Evolutionary conservation across 805 yeast genomes (phyloP).

Genomic region (Hermanozyma aechmeae): DNA sequence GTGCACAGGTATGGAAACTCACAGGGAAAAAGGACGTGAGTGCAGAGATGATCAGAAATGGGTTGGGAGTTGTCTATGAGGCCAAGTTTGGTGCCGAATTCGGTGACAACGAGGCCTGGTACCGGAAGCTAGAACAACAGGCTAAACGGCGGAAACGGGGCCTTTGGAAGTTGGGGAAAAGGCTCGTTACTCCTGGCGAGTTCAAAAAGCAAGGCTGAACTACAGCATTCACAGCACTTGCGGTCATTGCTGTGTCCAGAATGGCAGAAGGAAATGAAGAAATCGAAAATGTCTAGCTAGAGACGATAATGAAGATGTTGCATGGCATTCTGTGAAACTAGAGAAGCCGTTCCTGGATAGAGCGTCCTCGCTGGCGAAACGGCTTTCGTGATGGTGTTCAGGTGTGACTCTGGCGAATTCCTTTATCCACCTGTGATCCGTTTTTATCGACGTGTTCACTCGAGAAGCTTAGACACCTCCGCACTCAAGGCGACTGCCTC

Average conservation of each 20-base stretch:
- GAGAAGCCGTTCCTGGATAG: too few relatives aligned
- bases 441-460: slow-evolving; percentile 2
- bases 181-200: slow-evolving; percentile 66
- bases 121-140: slow-evolving; percentile 46
- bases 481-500: slow-evolving; percentile 20
- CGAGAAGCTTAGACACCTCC: slow-evolving; percentile 19
- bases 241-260: too few relatives aligned
- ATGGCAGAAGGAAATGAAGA: too few relatives aligned
- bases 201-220: too few relatives aligned
- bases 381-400: too few relatives aligned
- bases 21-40: slow-evolving; percentile 71
- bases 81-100: slow-evolving; percentile 75
- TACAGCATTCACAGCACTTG: too few relatives aligned
- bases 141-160: slow-evolving; percentile 57
- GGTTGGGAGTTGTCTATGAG: slow-evolving; percentile 85
- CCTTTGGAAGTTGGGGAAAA: slow-evolving; percentile 52
- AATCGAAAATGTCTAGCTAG: too few relatives aligned
- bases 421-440: too few relatives aligned
- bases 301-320: too few relatives aligned
- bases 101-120: slow-evolving; percentile 62
- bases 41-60: slow-evolving; percentile 74
- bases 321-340: too few relatives aligned
- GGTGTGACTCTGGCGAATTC: too few relatives aligned
- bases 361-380: too few relatives aligned
- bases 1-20: slow-evolving; percentile 51